Base-by-base conservation (phyloP, 208 protist genomes). In the Leishmania mexicana region DNA sequence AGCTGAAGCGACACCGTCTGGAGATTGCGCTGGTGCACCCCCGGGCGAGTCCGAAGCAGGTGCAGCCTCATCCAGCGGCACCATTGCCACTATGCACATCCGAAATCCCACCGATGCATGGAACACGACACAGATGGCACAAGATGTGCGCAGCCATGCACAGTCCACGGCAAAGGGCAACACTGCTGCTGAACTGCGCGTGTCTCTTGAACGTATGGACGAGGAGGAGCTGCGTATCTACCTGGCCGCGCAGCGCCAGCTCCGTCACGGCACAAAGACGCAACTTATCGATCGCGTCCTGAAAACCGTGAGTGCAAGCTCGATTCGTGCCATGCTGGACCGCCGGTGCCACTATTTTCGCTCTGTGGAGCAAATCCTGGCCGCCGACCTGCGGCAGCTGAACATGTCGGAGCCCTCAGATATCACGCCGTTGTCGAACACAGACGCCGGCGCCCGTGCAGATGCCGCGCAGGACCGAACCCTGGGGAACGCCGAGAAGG, bases 191-290 rank as follows among this genome's bases (percentile, higher is more conserved):
- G 79, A 87, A 11, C 90, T 97, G 21, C 76, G 80, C 57, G 73
- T 70, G 2, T 83, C 85, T 58, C 85, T 98, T 62, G 40, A 85
- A 15, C 80, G 83, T 3, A 81, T 98, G 68, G 88, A 97, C 78
- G 94, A 96, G 68, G 93, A 98, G 85, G 95, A 98, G 85, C 88
- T 98, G 53, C 93, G 93, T 47, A 97, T 98, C 73, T 98, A 96
- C 81, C 89, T 98, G 49, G 78, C 95, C 4, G 89, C 88, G 0
- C 87, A 97, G 81, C 89, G 93, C 13, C 95, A 98, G 82, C 86
- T 96, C 40, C 92, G 95, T 0, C 94, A 97, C 79, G 95, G 95
- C n/a, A 88, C 68, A 24, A 94, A 95, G 54, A 82, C 67, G 35
- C 81, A 90, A 75, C 89, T 98, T 47, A 83, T 98, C 21, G 79